Base-by-base conservation (phyloP, 1,139 yeast genomes). In the Hansenula anomala region DNA sequence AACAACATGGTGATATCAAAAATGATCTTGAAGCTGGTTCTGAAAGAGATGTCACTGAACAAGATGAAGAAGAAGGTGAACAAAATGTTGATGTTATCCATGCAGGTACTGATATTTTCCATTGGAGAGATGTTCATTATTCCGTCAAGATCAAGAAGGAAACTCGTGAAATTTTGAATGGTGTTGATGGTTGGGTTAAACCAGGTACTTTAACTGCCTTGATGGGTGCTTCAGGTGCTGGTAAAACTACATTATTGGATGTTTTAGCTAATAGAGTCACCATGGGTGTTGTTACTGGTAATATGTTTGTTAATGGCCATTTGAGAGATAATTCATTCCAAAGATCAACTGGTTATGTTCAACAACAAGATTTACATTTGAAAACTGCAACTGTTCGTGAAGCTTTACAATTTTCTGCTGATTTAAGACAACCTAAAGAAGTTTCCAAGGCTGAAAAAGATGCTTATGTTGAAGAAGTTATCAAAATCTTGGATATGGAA, bases 141-240 rank as follows among this genome's bases (percentile, higher is more conserved):
- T 84, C 82, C 49, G 81, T 85, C 41, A 71, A 78, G 52, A 77
- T 82, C 53, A 82, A 84, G 56, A 58, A 62, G 45, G 86, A 75
- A 52, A 69, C 75, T n/a, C 70, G 88, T 52, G 71, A 80, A 31
- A 73, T 85, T 50, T 68, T 85, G 56, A 70, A 75, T 52, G 74
- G 75, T 45, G 86, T 85, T 40, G 89, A 83, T 58, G 95, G 95
- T 37, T 85, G 87, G 85, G 92, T 85, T 34, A 80, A 80, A 55
- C 90, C 90, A 12, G 82, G 84, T 47, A 78, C 83, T 13, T 63
- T 82, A 48, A 82, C 89, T 30, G 92, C 92, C 9, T 65, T 83
- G 32, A 83, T 85, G 94, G 95, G 95, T 48, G 84, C 90, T 17
- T 82, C 94, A 18, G 95, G 95, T 63, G 94, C 94, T 37, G 94